A percentile compares a stretch with the other conserved stretches of the same genome.
Conservation (phyloP, 2,329 filamentous ascomycete species). For the Neofusicoccum cordaticola region DNA sequence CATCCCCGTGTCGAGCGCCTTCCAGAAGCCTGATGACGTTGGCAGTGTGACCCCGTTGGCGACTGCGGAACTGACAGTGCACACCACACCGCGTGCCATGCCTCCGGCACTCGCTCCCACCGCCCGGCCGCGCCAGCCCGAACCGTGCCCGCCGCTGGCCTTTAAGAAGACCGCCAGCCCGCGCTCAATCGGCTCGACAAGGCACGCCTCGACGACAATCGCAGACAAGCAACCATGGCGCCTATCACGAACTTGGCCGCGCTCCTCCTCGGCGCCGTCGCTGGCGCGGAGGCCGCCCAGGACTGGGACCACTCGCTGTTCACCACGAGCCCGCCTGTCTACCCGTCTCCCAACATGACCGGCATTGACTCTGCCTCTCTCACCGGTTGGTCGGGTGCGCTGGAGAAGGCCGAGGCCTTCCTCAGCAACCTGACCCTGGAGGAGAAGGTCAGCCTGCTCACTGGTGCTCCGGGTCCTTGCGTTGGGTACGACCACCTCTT, state of each 20-base stretch:
- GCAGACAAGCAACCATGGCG: conserved; percentile 14
- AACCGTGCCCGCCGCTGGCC: neutral
- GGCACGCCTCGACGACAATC: conserved; percentile 10
- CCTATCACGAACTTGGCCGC: conserved; percentile 14
- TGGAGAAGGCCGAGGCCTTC: conserved; percentile 34
- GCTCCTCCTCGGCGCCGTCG: conserved; percentile 12
- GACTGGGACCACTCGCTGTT: conserved; percentile 19
- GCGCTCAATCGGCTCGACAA: neutral
- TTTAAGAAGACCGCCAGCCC: neutral
- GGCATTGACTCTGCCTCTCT: conserved; percentile 5
- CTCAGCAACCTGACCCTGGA: conserved; percentile 35
- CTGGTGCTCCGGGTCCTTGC: conserved; percentile 34
- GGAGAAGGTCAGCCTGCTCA: conserved; percentile 41
- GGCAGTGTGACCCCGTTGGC: neutral
- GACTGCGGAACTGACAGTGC: no score
- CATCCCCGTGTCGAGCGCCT: neutral
- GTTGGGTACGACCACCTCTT: conserved; percentile 25
- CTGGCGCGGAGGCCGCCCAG: conserved; percentile 15
- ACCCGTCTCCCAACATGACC: conserved; percentile 19
- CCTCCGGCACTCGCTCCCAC: neutral
- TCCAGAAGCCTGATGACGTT: conserved; percentile 2
- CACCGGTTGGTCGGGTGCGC: conserved; percentile 34
- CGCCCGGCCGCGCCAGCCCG: neutral
- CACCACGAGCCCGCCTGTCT: conserved; percentile 19
- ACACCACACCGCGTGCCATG: neutral